These are phyloP conservation scores for Eragrostis tef DNA, from an alignment of 202 grass and related monocot species.

Conservation along the genomic window DNA sequence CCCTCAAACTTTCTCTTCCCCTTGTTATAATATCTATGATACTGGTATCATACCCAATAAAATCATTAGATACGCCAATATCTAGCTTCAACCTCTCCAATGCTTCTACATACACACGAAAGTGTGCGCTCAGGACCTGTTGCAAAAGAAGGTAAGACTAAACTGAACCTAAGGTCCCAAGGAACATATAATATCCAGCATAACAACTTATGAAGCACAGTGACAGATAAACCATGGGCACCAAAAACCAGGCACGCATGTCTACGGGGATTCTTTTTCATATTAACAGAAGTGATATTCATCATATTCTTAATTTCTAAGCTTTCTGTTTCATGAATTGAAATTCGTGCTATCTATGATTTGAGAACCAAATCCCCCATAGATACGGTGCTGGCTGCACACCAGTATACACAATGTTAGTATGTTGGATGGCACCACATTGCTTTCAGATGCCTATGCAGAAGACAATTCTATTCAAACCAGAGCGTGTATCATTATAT, in stretches of 20 bases:
- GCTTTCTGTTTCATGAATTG: not conserved
- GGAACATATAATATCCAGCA: slow-evolving; percentile 21
- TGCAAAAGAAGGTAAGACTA: slow-evolving; percentile 38
- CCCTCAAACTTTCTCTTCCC: slow-evolving; percentile 66
- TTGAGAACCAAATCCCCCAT: slow-evolving; percentile 22
- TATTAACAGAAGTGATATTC: not conserved
- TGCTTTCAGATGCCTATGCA: slow-evolving; percentile 3
- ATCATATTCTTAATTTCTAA: slow-evolving; percentile 25
- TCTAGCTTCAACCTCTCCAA: slow-evolving; percentile 69
- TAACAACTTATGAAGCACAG: not conserved
- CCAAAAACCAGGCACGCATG: not conserved
- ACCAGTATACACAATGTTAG: not conserved
- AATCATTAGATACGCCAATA: slow-evolving; percentile 60
- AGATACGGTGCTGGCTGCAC: not conserved
- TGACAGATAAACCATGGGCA: not conserved
- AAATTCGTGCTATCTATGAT: slow-evolving; percentile 20
- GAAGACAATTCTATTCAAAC: not conserved
- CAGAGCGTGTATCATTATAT: slow-evolving; percentile 26
- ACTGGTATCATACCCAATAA: slow-evolving; percentile 64
- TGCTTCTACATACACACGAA: slow-evolving; percentile 81
- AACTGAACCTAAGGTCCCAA: slow-evolving; percentile 1
- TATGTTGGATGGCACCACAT: not conserved
- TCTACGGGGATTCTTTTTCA: not conserved
- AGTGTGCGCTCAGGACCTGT: slow-evolving; percentile 75
- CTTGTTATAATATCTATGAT: slow-evolving; percentile 64